Base-by-base conservation (phyloP, 768 basidiomycete genomes). In the Boletales sp. region DNA sequence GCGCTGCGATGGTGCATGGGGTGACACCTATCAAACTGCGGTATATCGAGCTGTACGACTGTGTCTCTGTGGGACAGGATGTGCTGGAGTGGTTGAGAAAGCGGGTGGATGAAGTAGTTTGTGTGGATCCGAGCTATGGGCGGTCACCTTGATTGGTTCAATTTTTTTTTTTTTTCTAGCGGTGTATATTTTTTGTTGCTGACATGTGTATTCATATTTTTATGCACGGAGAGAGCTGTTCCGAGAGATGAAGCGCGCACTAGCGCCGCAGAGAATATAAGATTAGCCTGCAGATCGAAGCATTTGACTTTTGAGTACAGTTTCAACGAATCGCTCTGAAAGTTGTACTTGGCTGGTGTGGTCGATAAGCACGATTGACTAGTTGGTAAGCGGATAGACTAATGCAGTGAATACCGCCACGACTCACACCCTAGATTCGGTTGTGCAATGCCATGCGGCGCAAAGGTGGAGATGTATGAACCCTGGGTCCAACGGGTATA, bases 51-150 rank as follows among this genome's bases (percentile, higher is more conserved):
- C 55, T 88, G 72, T 60, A 80, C 57, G 85, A 87, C 50, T 89
- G 86, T 66, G 72, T 79, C 38, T 74, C 71, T 51, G 66, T 87
- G 12, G 86, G 85, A 1, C 74, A 77, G 64, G 87, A 90, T 60
- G 84, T 90, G 41, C 67, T 86, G 55, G 71, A 73, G 59, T 89
- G 86, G 87, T 58, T 90, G 58, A 76, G 75, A 62, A 73, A 68
- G 47, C 70, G 86, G 49, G 75, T 89, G 41, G 78, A 77, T 14
- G 79, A 80, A 30, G 84, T 88, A 1, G 70, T 77, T 25, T 84
- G 81, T 56, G 76, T 78, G 10, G 86, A 87, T 52, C 76, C 81
- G 17, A 60, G 75, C 41, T 78, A 73, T 61, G 83, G 71, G 50
- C 62, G 73, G 66, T 75, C 65, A 19, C 44, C 46, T 8, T 67